phyloP scores from a whole-genome alignment of 768 basidiomycete species.

The Pleurotus citrinopileatus region DNA sequence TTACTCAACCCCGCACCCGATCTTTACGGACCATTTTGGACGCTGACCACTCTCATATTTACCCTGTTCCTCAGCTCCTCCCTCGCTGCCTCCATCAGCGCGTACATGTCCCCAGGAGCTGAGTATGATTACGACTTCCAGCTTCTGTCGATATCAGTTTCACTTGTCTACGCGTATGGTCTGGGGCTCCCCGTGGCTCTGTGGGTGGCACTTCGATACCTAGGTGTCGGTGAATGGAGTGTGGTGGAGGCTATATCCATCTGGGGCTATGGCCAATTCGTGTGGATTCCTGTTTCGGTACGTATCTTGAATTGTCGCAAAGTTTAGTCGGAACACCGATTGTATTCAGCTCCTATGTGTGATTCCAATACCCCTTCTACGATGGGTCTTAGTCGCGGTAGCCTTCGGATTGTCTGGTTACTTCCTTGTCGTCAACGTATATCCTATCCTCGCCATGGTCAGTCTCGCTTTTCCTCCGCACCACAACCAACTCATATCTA shows the following conservation, averaged over 20 bases:
- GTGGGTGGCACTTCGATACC: constrained; percentile 82
- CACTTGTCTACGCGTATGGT: constrained; percentile 86
- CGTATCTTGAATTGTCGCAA: constrained; percentile 19
- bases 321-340: background rate
- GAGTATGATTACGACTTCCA: constrained; percentile 84
- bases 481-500: constrained; percentile 1
- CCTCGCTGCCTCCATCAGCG: constrained; percentile 81
- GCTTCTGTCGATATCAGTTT: constrained; percentile 76
- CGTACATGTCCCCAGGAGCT: constrained; percentile 68
- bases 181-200: constrained; percentile 77
- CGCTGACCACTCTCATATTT: constrained; percentile 92
- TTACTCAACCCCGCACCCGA: constrained; percentile 69
- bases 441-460: constrained; percentile 85
- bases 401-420: constrained; percentile 82
- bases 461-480: constrained; percentile 24
- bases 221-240: constrained; percentile 89
- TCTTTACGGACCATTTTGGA: constrained; percentile 96
- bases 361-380: constrained; percentile 76
- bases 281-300: constrained; percentile 88
- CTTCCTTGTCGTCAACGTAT: constrained; percentile 83
- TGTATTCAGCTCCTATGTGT: constrained; percentile 71
- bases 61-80: constrained; percentile 92
- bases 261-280: constrained; percentile 81
- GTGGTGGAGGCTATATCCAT: constrained; percentile 78
- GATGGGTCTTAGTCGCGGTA: constrained; percentile 75